These are phyloP conservation scores for Xylariales sp. DNA, from an alignment of 2,329 filamentous ascomycete genomes.

Conservation along the genomic window DNA sequence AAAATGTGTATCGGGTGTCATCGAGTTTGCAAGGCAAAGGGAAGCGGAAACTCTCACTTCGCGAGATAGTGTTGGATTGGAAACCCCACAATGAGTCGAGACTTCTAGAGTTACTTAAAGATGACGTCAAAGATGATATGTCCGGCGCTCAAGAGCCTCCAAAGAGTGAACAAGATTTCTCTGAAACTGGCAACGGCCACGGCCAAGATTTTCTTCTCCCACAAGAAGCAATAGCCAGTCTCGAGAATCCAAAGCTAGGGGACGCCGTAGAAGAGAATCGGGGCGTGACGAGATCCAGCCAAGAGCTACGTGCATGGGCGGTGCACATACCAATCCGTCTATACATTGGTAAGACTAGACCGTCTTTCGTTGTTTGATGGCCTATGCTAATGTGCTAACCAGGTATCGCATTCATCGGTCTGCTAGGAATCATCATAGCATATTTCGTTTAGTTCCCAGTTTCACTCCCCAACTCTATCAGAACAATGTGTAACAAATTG, in stretches of 20 bases:
- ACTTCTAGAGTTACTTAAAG: conserved; percentile 11
- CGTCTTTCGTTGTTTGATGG: background rate
- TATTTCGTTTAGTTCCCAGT: background rate
- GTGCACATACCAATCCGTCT: background rate
- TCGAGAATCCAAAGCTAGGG: no score
- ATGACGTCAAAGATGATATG: background rate
- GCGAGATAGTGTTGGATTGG: conserved; percentile 3
- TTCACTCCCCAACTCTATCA: no score
- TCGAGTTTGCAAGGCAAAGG: background rate
- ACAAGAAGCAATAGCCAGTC: no score
- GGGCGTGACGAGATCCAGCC: background rate
- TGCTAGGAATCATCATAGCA: background rate
- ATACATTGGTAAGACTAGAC: background rate
- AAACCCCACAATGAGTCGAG: conserved; percentile 7
- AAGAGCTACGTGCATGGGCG: background rate
- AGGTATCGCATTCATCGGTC: background rate
- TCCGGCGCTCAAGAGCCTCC: background rate
- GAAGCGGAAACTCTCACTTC: conserved; percentile 1
- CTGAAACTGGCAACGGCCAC: background rate
- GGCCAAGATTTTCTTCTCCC: no score
- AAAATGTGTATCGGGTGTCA: no score
- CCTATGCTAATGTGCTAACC: background rate
- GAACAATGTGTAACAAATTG: no score
- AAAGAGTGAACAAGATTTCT: background rate
- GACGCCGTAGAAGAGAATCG: background rate